Evolutionary conservation across 345 rosid species (phyloP).

Genomic region (Arabidopsis suecica): DNA sequence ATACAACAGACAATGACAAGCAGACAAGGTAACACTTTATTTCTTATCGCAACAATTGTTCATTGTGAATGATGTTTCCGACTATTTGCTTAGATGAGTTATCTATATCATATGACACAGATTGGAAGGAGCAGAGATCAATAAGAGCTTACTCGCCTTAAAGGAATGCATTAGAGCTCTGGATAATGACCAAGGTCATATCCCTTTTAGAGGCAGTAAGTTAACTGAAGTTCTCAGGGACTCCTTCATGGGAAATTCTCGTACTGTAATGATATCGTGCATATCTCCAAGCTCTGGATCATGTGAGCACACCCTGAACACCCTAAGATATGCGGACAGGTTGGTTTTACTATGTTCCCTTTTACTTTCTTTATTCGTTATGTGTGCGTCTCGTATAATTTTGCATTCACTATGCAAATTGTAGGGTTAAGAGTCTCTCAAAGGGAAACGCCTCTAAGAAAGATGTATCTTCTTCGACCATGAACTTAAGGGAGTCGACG

Average conservation of each 20-base stretch:
- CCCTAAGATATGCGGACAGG: conserved; percentile 99
- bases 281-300: conserved; percentile 98
- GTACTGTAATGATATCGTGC: conserved; percentile 98
- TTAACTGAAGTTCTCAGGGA: conserved; percentile 98
- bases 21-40: conserved; percentile 74
- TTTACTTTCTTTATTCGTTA: background rate
- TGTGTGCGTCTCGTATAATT: conserved; percentile 15
- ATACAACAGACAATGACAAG: conserved; percentile 97
- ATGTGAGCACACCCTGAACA: conserved; percentile 97
- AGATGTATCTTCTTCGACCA: conserved; percentile 70
- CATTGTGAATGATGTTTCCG: conserved; percentile 22
- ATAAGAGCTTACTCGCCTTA: conserved; percentile 93
- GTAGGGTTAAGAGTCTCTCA: conserved; percentile 97
- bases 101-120: conserved; percentile 50
- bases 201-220: conserved; percentile 99
- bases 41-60: conserved; percentile 8
- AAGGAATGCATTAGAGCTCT: conserved; percentile 99
- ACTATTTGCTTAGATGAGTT: conserved; percentile 13
- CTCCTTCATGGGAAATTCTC: conserved; percentile 95
- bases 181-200: conserved; percentile 98
- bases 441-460: conserved; percentile 89
- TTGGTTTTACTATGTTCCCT: conserved; percentile 32
- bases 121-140: conserved; percentile 99
- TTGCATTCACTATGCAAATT: conserved; percentile 29
- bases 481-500: conserved; percentile 79